A percentile compares a stretch with the other conserved stretches of the same genome.
Evolutionary conservation across 768 basidiomycete genomes (phyloP).

Genomic region (Xerocomellus intermedius): DNA sequence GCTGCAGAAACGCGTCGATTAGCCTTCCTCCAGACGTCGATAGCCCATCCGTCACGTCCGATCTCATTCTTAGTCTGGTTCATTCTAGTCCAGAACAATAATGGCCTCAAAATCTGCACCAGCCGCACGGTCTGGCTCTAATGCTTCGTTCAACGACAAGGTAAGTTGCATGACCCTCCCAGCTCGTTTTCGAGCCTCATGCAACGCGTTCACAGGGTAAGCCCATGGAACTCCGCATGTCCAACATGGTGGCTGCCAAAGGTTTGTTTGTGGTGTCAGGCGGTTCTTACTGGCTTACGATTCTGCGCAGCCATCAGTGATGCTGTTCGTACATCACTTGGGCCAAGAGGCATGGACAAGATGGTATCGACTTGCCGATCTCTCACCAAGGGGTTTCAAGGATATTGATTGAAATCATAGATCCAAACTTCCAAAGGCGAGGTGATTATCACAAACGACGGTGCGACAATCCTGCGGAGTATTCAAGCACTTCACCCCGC

Average conservation of each 20-base stretch:
- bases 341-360: conserved; percentile 99
- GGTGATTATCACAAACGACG: conserved; percentile 98
- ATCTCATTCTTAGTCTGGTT: background rate
- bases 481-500: conserved; percentile 97
- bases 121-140: conserved; percentile 47
- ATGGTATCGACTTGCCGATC: conserved; percentile 61
- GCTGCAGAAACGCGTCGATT: conserved; percentile 22
- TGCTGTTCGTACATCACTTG: conserved; percentile 94
- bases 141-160: conserved; percentile 87
- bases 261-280: conserved; percentile 42
- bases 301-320: conserved; percentile 81
- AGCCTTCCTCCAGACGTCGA: conserved; percentile 5
- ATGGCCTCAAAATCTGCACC: conserved; percentile 35
- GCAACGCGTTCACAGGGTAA: conserved; percentile 68
- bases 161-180: conserved; percentile 32
- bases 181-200: background rate
- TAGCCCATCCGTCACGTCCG: conserved; percentile 7
- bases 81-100: conserved; percentile 19
- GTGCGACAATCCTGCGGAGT: conserved; percentile 94
- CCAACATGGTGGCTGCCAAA: conserved; percentile 98
- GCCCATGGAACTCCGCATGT: conserved; percentile 95
- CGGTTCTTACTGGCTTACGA: background rate
- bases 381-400: background rate
- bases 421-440: conserved; percentile 97
- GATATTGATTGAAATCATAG: conserved; percentile 40